phyloP scores from a whole-genome alignment of 1,284 basidiomycete species.

The Abortiporus biennis region DNA sequence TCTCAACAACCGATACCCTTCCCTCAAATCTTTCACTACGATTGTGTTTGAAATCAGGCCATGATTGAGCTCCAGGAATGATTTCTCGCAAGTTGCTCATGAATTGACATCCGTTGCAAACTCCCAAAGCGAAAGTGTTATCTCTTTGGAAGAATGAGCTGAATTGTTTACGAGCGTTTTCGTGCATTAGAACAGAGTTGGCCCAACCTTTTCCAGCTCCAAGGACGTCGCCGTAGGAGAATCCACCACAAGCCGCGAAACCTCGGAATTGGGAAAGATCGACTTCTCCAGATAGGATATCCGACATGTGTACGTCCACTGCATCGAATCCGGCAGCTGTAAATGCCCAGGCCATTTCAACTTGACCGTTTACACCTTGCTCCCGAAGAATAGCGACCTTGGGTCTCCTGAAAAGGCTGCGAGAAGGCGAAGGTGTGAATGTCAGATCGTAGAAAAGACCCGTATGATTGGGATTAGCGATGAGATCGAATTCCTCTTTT shows the following conservation, averaged over 20 bases:
- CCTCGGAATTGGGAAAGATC: slow-evolving; percentile 75
- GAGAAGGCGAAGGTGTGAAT: slow-evolving; percentile 45
- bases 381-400: slow-evolving; percentile 95
- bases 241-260: slow-evolving; percentile 93
- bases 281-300: slow-evolving; percentile 75
- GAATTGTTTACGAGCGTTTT: slow-evolving; percentile 72
- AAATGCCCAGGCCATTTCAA: slow-evolving; percentile 99
- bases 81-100: slow-evolving; percentile 83
- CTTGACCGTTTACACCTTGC: slow-evolving; percentile 97
- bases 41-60: slow-evolving; percentile 94
- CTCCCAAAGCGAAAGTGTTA: slow-evolving; percentile 86
- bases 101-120: slow-evolving; percentile 99
- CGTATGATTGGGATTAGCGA: slow-evolving; percentile 52
- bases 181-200: slow-evolving; percentile 84
- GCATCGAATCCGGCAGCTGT: slow-evolving; percentile 89
- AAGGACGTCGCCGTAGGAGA: slow-evolving; percentile 98
- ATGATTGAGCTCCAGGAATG: slow-evolving; percentile 80
- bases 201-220: slow-evolving; percentile 99
- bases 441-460: slow-evolving; percentile 81
- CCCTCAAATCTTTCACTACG: slow-evolving; percentile 89
- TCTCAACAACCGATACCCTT: slow-evolving; percentile 76
- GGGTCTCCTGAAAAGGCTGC: slow-evolving; percentile 49
- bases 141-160: slow-evolving; percentile 73
- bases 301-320: slow-evolving; percentile 97
- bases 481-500: slow-evolving; percentile 79